Evolutionary conservation across 306 rosid genomes (phyloP).

Genomic region (Ceratonia siliqua): DNA sequence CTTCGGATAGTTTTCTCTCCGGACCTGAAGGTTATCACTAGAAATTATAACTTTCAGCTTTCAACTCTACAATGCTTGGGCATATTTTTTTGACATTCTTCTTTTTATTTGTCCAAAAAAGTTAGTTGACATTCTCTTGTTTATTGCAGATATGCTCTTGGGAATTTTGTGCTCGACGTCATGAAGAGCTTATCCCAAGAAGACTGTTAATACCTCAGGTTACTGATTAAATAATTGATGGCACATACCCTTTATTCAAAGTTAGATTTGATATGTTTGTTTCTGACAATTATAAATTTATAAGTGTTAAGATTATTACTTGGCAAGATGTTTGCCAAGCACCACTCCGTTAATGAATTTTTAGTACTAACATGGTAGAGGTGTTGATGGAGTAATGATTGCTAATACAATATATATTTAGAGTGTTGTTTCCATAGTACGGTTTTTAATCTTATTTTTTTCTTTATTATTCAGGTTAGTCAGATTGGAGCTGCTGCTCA

Average conservation of each 20-base stretch:
- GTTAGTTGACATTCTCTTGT: constrained; percentile 38
- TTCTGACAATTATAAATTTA: background rate
- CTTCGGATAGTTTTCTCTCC: constrained; percentile 89
- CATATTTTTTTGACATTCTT: background rate
- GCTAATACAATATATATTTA: background rate
- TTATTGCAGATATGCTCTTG: constrained; percentile 84
- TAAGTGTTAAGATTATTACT: constrained; percentile 12
- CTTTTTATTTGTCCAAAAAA: constrained; percentile 48
- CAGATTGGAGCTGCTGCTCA: constrained; percentile 96
- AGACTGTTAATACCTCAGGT: constrained; percentile 93
- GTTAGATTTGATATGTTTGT: background rate
- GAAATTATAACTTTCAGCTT: constrained; percentile 7
- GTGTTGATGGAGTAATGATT: background rate
- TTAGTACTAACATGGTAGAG: background rate
- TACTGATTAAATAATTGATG: constrained; percentile 25
- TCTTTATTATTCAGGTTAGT: constrained; percentile 69
- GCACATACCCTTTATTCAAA: background rate
- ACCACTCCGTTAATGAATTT: background rate
- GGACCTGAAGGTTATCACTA: constrained; percentile 72
- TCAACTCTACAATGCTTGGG: background rate
- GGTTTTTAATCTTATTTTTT: constrained; percentile 8
- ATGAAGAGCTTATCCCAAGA: constrained; percentile 95
- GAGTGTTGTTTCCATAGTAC: constrained; percentile 17
- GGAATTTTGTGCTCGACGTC: constrained; percentile 98
- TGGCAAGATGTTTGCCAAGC: constrained; percentile 4